phyloP scores from a whole-genome alignment of 176 grass and related monocot genomes.

The Oryza punctata region DNA sequence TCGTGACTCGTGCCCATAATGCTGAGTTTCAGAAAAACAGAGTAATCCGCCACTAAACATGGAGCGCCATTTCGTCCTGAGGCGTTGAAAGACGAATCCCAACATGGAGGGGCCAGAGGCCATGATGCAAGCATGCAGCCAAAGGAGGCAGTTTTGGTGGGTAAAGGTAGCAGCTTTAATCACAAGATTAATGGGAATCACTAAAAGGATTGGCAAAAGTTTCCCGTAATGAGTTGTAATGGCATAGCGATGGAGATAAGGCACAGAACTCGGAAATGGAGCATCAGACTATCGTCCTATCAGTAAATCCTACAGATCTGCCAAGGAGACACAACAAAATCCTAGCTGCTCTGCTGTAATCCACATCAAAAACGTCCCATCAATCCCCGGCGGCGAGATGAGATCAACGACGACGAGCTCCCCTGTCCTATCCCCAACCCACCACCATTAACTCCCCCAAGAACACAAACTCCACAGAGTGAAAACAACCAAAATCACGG shows the following conservation, averaged over 20 bases:
- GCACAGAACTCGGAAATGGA: background rate
- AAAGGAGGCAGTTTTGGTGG: background rate
- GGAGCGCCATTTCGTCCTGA: background rate
- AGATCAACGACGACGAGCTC: background rate
- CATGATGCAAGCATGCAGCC: background rate
- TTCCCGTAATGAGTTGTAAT: constrained; percentile 22
- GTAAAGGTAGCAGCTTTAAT: constrained; percentile 1
- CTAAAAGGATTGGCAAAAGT: constrained; percentile 14
- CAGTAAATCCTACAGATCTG: constrained; percentile 39
- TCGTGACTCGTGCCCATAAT: background rate
- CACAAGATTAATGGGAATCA: background rate
- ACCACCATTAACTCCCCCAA: background rate
- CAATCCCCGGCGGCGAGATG: background rate
- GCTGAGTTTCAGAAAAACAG: background rate
- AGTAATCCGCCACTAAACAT: too few species aligned
- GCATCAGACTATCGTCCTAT: background rate
- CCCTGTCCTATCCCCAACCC: background rate
- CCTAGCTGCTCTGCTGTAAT: background rate
- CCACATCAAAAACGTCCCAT: background rate
- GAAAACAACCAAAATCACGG: background rate
- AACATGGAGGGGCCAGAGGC: background rate
- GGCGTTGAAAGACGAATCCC: background rate
- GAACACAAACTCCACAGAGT: background rate
- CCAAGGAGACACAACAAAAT: background rate
- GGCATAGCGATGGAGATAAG: background rate